These are phyloP conservation scores for Malus sieversii DNA, from an alignment of 306 rosid species.

Conservation along the genomic window DNA sequence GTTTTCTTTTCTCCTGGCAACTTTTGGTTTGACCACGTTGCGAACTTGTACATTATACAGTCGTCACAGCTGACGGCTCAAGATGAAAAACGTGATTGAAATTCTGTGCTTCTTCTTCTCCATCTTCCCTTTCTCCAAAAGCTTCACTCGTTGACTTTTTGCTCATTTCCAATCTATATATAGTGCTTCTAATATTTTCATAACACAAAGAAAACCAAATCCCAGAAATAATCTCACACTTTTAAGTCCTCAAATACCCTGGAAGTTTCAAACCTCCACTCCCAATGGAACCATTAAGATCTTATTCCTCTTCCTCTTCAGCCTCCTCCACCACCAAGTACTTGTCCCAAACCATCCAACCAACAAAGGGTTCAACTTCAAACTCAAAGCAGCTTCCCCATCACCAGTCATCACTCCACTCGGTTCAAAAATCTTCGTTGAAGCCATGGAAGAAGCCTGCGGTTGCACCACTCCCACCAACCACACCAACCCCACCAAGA, in stretches of 20 bases:
- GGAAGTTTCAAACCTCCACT: neutral
- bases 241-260: neutral
- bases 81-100: slow-evolving; percentile 22
- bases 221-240: neutral
- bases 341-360: neutral
- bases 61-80: slow-evolving; percentile 44
- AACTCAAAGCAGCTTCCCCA: neutral
- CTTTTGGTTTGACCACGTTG: slow-evolving; percentile 24
- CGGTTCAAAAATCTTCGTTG: slow-evolving; percentile 30
- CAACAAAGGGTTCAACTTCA: neutral
- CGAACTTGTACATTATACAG: neutral
- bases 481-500: slow-evolving; percentile 33
- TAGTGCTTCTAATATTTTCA: neutral
- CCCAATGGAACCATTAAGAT: neutral
- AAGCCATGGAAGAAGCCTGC: slow-evolving; percentile 61
- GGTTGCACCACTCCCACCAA: slow-evolving; percentile 47
- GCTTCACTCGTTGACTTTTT: slow-evolving; percentile 27
- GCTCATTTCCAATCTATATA: neutral
- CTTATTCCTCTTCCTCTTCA: neutral
- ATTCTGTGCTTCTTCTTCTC: neutral
- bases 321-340: neutral
- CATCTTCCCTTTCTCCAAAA: neutral
- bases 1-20: no score
- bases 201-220: neutral
- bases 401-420: slow-evolving; percentile 23